Evolutionary conservation across 2,329 filamentous ascomycete genomes (phyloP), one percentile per base, ranked within the genome.

Genomic region (Aotearoamyces nothofagi): DNA sequence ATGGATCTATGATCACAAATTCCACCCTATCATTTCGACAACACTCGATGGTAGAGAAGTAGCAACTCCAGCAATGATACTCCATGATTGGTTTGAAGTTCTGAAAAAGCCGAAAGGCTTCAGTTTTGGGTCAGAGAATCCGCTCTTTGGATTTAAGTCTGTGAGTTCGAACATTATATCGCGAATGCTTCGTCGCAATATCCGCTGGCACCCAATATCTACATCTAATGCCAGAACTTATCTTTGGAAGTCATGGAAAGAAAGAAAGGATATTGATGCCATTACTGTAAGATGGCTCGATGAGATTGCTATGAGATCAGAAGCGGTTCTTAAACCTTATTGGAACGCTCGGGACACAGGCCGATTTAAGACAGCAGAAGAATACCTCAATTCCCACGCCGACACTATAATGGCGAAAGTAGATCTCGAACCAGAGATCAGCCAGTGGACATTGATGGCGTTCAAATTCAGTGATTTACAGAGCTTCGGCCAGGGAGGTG

Each of bases 11-110:
- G 56, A 60, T 33, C 57, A 60, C 37, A 58, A 59, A 37, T 57
- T 56, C 33, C 55, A 60, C 34, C 57, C 57, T 1, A 55, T 47
- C 1, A 57, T 60, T 14, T 48, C 49, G 19, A 60, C 57, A 5
- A 58, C 48, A 13, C 52, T 67, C 11, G 66, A 67, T 33, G 61
- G 61, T 4, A 45, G 55, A 23, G 47, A 52, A 24, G 53, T 64
- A 3, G 55, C 61, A 16, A 66, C 63, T 2, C 63, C 63, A 3
- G 53, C 60, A 11, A 57, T 67, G 53, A 66, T 68, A 27, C 54
- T 58, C 22, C 48, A 61, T 19, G 56, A 60, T 38, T 52, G 49
- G 31, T 41, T 60, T n/a, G 46, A 41, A 12, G 47, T 60, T 9
- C 45, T 60, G 2, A 41, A 51, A 24, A 60, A 58, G 33, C 57